Evolutionary conservation across 768 basidiomycete species (phyloP).

Genomic region (Phylloporus arenicola): DNA sequence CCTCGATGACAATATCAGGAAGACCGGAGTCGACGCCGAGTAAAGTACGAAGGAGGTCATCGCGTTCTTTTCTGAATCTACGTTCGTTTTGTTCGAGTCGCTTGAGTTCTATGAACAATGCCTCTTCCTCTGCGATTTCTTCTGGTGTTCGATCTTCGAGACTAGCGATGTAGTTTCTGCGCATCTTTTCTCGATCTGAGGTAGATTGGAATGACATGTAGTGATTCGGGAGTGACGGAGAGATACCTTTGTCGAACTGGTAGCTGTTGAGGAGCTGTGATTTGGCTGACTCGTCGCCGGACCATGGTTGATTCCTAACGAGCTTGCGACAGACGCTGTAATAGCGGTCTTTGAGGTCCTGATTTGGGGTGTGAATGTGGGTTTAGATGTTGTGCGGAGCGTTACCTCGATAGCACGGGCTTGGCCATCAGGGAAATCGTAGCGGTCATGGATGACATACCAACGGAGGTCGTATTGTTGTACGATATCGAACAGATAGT

Average conservation of each 20-base stretch:
- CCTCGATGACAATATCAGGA: slow-evolving; percentile 57
- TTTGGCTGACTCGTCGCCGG: slow-evolving; percentile 73
- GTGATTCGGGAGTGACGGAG: neutral
- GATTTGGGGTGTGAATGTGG: neutral
- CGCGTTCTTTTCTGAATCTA: slow-evolving; percentile 80
- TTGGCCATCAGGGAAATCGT: slow-evolving; percentile 59
- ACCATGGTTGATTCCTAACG: slow-evolving; percentile 77
- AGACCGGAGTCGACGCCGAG: slow-evolving; percentile 86
- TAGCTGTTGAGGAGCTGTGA: slow-evolving; percentile 63
- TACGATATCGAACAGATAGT: slow-evolving; percentile 80
- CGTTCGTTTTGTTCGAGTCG: slow-evolving; percentile 92
- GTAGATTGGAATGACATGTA: neutral
- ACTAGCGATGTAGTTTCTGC: slow-evolving; percentile 81
- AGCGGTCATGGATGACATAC: slow-evolving; percentile 87
- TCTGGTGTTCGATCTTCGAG: slow-evolving; percentile 86
- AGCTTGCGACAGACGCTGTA: slow-evolving; percentile 88
- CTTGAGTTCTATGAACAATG: slow-evolving; percentile 88
- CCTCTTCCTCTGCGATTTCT: slow-evolving; percentile 93
- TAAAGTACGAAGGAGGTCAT: slow-evolving; percentile 78
- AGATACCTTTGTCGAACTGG: slow-evolving; percentile 80
- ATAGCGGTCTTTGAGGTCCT: slow-evolving; percentile 92
- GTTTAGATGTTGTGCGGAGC: neutral
- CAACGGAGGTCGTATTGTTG: slow-evolving; percentile 84
- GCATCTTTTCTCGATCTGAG: slow-evolving; percentile 77
- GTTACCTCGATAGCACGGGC: slow-evolving; percentile 65